Percentiles rank a stretch among this genome's conserved stretches.
phyloP scores from a whole-genome alignment of 345 rosid species.

The Lagerstroemia speciosa region DNA sequence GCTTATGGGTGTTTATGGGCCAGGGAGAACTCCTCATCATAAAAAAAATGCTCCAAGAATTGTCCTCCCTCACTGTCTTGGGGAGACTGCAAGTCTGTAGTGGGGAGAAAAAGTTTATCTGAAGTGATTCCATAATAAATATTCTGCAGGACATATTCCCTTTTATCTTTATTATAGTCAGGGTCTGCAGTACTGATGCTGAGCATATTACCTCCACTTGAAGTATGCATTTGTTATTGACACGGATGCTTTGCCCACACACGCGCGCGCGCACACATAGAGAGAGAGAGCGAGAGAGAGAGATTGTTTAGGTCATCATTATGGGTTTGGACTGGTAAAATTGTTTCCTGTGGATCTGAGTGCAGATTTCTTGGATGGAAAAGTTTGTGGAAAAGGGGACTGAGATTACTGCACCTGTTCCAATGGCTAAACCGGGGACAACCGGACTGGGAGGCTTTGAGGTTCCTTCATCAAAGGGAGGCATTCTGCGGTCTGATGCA shows the following conservation, averaged over 20 bases:
- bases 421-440: slow-evolving; percentile 88
- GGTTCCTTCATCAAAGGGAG: slow-evolving; percentile 91
- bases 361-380: slow-evolving; percentile 99
- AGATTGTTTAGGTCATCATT: neutral
- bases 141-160: neutral
- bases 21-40: no score
- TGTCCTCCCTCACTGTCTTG: neutral
- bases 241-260: no score
- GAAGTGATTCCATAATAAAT: neutral
- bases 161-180: neutral
- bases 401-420: slow-evolving; percentile 97
- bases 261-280: no score
- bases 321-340: neutral
- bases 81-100: no score
- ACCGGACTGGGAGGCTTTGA: slow-evolving; percentile 99
- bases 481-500: slow-evolving; percentile 88
- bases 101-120: neutral
- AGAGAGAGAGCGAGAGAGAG: neutral
- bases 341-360: slow-evolving; percentile 7
- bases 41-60: no score
- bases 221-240: no score
- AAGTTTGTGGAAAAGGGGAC: slow-evolving; percentile 89
- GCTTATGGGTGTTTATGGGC: no score
- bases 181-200: neutral
- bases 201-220: no score